A percentile compares a stretch with the other conserved stretches of the same genome.
Evolutionary conservation across 75 land plant species (phyloP).

Genomic region (Cupressus sempervirens): DNA sequence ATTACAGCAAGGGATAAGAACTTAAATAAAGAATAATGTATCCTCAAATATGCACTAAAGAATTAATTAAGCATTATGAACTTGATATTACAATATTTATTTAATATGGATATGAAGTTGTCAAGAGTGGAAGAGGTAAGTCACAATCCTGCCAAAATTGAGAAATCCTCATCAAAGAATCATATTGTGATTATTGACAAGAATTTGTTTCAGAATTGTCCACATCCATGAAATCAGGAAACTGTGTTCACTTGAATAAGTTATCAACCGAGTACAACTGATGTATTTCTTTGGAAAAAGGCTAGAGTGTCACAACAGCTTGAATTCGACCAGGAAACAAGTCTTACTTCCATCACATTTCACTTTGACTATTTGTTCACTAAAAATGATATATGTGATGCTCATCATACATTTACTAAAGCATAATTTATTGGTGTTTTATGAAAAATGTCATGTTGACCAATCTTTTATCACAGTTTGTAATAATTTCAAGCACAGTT

Average conservation of each 20-base stretch:
- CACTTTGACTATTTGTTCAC: not conserved
- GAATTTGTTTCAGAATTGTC: not conserved
- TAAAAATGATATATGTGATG: not conserved
- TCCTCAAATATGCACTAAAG: too few relatives aligned
- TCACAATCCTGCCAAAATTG: not conserved
- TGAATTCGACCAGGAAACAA: not conserved
- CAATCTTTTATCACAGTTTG: not conserved
- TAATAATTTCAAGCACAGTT: not conserved
- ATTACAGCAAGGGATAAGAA: too few relatives aligned
- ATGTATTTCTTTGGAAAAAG: not conserved
- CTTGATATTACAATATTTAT: too few relatives aligned
- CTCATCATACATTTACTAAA: not conserved
- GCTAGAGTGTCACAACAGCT: not conserved
- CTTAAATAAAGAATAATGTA: too few relatives aligned
- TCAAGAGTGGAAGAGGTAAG: not conserved
- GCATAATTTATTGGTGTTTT: not conserved
- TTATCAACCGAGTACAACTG: not conserved
- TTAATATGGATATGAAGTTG: not conserved
- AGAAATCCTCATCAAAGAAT: not conserved
- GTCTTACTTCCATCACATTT: not conserved
- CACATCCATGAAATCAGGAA: not conserved
- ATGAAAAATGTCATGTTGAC: not conserved
- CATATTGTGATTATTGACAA: not conserved
- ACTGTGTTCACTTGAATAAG: not conserved
- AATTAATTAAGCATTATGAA: too few relatives aligned